Evolutionary conservation across 495 filamentous ascomycete genomes (phyloP), one percentile per base, ranked within the genome.

Genomic region (Penicillium nucicola): DNA sequence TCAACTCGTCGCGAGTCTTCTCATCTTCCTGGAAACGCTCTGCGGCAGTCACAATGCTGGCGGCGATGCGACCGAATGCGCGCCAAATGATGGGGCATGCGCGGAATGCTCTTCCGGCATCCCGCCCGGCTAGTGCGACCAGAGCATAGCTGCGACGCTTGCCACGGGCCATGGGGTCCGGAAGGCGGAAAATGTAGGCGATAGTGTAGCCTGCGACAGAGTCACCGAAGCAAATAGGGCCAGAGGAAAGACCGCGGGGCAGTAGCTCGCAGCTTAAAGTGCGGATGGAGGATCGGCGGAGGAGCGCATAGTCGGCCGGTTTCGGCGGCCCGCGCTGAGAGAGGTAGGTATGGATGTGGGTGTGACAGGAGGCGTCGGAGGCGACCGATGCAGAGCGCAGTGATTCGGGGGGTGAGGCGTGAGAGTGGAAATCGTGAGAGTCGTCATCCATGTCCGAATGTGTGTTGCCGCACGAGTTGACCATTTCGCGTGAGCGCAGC

Each of bases 181-280:
- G 84, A 9, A 96, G 85, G 18, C 89, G 89, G 65, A 97, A 96
- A 58, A 95, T 86, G 66, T 89, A 95, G 49, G 92, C 92, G 10
- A 92, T 92, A 3, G 92, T 95, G 69, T 92, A 95, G 37, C 92
- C 92, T 3, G 86, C 83, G 1, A 79, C 69, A 3, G 85, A 78
- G 57, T 96, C 91, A 19, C 90, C 90, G 55, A 96, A 97, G 57
- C 89, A 89, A 34, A 97, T 78, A 10, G 89, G 88, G 0, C 92
- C 91, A 13, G 84, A 83, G 1, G 84, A 82, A 17, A 84, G 78
- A 45, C 85, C 82, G 13, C 85, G 86, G 4, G 92, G 92, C 1
- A 95, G 82, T 3, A 84, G 84, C 60, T 97, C 92, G 53, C 87
- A 86, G 33, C 88, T 92, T 15, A 96, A 77, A 0, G 92, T 91